Evolutionary conservation across 2,329 filamentous ascomycete genomes (phyloP), one percentile per base, ranked within the genome.

Genomic region (Fusarium mangiferae): DNA sequence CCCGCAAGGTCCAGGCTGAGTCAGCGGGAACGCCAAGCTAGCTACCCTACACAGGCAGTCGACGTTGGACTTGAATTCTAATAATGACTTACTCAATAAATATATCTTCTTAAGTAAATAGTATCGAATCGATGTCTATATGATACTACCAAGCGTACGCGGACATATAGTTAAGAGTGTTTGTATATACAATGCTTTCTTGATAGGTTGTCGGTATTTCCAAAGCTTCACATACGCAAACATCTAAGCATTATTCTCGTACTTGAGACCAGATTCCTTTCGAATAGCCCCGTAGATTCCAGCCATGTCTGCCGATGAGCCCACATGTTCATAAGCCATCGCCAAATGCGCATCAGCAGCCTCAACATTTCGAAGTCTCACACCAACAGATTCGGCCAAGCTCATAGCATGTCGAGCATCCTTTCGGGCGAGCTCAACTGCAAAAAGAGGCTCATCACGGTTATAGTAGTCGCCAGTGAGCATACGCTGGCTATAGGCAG

Each of bases 271-370:
- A 35, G 89, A 89, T 80, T 94, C 92, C 83, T 92, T 85, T 77
- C 95, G 89, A 62, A 93, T 91, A 6, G 92, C 92, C 1, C 95
- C 95, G 83, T 97, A 97, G 42, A 98, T 92, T 17, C 89, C 92
- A 6, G 93, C 92, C 80, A 97, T 90, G 82, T 98, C 95, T 0
- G 94, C 94, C 74, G 87, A 90, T 49, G 88, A 87, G 0, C 94
- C 94, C 54, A 77, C 78, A 57, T 94, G 87, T 66, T 91, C 89
- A 81, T 94, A 92, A 5, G 97, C 91, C 64, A 85, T 83, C 62
- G 87, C 86, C 76, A 98, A 82, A 81, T 96, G 92, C 35, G 83
- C 85, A 82, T 95, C 92, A 3, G 87, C 92, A 7, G 92, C 86
- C 81, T 93, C 90, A 2, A 93, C 83, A 72, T 90, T 91, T 68